phyloP scores from a whole-genome alignment of 352 stramenopile genomes.

The Pythium vanterpoolii region DNA sequence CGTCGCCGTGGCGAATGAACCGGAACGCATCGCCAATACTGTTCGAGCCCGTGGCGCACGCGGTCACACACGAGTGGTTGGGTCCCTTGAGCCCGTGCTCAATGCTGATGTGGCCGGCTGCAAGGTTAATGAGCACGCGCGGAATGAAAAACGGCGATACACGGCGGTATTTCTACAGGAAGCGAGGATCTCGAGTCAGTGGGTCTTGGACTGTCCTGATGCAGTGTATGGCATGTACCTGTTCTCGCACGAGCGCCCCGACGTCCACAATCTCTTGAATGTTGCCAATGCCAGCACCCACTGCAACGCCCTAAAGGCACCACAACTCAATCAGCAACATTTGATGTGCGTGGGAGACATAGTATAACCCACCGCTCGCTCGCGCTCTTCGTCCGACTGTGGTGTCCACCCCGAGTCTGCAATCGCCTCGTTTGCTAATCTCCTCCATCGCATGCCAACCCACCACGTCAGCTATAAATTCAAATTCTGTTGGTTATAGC shows the following conservation, averaged over 20 bases:
- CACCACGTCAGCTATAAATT: neutral
- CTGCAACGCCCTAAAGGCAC: conserved; percentile 60
- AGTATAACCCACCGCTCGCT: conserved; percentile 42
- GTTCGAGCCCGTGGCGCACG: conserved; percentile 96
- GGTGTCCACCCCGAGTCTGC: conserved; percentile 68
- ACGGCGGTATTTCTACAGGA: conserved; percentile 74
- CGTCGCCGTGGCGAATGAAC: conserved; percentile 83
- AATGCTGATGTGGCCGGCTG: conserved; percentile 90
- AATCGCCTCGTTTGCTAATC: conserved; percentile 80
- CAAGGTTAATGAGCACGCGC: conserved; percentile 92
- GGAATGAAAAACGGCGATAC: conserved; percentile 94
- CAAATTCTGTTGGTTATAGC: neutral
- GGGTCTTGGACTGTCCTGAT: neutral
- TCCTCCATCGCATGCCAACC: neutral
- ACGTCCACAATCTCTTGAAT: conserved; percentile 85
- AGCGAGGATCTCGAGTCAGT: neutral
- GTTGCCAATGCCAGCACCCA: conserved; percentile 85
- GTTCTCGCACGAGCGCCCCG: conserved; percentile 51
- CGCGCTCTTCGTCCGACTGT: conserved; percentile 56
- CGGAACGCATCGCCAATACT: conserved; percentile 95
- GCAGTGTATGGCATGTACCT: conserved; percentile 32
- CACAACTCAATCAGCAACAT: neutral
- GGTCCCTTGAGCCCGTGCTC: conserved; percentile 90
- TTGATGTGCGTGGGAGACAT: neutral
- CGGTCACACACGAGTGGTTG: conserved; percentile 96